These are phyloP conservation scores for Lentinula edodes DNA, from an alignment of 768 basidiomycete genomes.

Conservation along the genomic window DNA sequence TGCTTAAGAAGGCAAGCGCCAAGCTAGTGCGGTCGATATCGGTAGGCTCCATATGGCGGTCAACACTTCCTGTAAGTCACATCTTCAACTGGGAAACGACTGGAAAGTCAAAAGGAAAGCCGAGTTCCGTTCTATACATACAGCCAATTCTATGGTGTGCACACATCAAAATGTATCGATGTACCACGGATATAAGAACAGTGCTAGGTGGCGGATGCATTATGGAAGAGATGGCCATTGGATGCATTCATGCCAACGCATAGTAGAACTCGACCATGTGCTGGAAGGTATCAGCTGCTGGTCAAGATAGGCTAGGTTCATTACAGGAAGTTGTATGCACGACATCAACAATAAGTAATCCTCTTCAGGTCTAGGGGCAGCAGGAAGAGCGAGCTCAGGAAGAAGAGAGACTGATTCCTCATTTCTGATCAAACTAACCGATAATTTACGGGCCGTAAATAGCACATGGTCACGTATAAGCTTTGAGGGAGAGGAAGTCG, in stretches of 20 bases:
- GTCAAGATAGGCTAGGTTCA: no score
- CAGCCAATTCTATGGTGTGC: neutral
- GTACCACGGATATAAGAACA: neutral
- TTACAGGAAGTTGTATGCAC: no score
- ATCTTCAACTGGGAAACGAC: neutral
- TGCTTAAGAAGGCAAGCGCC: neutral
- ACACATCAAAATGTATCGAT: neutral
- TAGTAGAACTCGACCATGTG: no score
- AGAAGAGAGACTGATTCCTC: no score
- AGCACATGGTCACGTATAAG: conserved; percentile 29
- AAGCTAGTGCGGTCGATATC: neutral
- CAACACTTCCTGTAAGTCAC: neutral
- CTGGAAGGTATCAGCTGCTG: no score
- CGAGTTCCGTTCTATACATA: neutral
- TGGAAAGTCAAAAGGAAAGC: neutral
- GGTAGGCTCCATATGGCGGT: neutral
- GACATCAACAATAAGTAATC: no score
- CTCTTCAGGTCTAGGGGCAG: no score
- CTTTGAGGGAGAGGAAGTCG: conserved; percentile 55
- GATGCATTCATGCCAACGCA: neutral
- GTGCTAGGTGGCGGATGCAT: neutral
- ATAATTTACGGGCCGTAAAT: no score
- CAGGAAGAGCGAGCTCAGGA: no score
- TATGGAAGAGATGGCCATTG: neutral
- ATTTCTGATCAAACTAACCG: neutral